Percentiles rank a stretch among this genome's conserved stretches.
Conservation (phyloP, 2,329 filamentous ascomycete species). For the Neofusicoccum cordaticola region DNA sequence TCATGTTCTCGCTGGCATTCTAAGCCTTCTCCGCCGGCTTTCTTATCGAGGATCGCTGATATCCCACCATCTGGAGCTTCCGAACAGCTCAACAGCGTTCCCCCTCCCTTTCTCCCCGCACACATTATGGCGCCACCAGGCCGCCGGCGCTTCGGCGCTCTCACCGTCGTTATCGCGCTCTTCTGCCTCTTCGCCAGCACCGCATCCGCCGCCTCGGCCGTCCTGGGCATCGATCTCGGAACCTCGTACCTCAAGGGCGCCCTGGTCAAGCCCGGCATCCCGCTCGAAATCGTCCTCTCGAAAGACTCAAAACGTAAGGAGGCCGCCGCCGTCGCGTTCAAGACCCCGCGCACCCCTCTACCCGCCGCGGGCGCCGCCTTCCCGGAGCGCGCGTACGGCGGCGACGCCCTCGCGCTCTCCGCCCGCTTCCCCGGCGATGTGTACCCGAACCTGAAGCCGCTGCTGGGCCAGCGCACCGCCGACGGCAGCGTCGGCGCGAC, state of each 20-base stretch:
- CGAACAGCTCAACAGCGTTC: conserved; percentile 10
- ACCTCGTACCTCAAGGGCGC: conserved; percentile 97
- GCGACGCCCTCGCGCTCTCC: conserved; percentile 82
- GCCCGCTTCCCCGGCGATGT: conserved; percentile 89
- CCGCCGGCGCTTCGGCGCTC: conserved; percentile 39
- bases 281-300: conserved; percentile 94
- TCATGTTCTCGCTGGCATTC: background rate
- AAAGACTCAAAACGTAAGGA: conserved; percentile 99
- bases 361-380: conserved; percentile 66
- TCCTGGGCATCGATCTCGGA: conserved; percentile 89
- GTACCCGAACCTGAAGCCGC: conserved; percentile 87
- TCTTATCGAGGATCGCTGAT: background rate
- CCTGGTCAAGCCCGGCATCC: conserved; percentile 93
- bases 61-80: background rate
- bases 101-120: conserved; percentile 21
- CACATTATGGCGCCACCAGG: conserved; percentile 48
- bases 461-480: conserved; percentile 72
- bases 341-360: conserved; percentile 53
- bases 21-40: background rate
- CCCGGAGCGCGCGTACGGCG: conserved; percentile 88
- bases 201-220: conserved; percentile 66
- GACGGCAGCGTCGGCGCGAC: conserved; percentile 37
- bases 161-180: conserved; percentile 51
- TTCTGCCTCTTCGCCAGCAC: conserved; percentile 55
- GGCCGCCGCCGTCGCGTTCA: conserved; percentile 85